Evolutionary conservation across 257 asterid genomes (phyloP).

Genomic region (Nicotiana benthamiana): DNA sequence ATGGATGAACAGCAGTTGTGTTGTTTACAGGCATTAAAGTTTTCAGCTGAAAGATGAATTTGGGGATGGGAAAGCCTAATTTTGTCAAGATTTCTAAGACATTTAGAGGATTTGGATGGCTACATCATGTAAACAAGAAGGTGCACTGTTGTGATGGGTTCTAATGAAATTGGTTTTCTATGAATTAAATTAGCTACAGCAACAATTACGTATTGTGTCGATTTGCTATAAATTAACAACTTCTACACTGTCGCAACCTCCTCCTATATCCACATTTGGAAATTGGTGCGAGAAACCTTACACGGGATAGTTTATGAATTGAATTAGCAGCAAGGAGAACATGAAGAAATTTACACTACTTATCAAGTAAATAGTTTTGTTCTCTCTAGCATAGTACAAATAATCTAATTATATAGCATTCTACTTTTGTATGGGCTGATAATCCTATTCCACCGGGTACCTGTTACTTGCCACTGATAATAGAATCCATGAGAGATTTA

Average conservation of each 20-base stretch:
- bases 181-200: background rate
- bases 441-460: too few relatives aligned
- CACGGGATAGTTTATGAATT: background rate
- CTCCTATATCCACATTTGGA: background rate
- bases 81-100: constrained; percentile 70
- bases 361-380: background rate
- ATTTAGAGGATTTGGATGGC: constrained; percentile 83
- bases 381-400: background rate
- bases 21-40: constrained; percentile 70
- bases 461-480: background rate
- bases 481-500: background rate
- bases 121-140: constrained; percentile 61
- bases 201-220: background rate
- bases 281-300: background rate
- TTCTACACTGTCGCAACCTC: background rate
- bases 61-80: constrained; percentile 72
- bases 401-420: too few relatives aligned
- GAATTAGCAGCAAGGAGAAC: background rate
- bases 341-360: background rate
- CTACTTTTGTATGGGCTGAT: too few relatives aligned
- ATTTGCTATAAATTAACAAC: background rate
- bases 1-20: constrained; percentile 38
- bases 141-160: constrained; percentile 58
- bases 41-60: constrained; percentile 68
- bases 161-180: background rate